Evolutionary conservation across 2,329 filamentous ascomycete species (phyloP), one percentile per base, ranked within the genome.

Genomic region (Didymella lethalis): DNA sequence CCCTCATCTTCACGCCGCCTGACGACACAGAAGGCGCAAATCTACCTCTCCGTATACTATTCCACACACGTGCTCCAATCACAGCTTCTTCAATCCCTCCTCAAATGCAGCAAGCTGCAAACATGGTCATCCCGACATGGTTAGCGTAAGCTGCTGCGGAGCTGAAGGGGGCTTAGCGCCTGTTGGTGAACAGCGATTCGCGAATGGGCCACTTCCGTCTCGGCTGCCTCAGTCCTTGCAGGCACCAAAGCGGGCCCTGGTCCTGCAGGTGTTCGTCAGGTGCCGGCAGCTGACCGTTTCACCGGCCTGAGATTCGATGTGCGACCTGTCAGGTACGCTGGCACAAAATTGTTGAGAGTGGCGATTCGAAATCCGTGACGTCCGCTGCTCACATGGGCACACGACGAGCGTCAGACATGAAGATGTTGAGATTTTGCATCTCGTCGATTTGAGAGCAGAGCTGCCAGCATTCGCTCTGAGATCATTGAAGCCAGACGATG

Each of bases 201-300:
- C 47, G 40, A 43, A 41, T n/a, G 18, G 16, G 4, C 34, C 25
- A 28, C 26, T 38, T 38, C 25, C 7, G 10, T 11, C 40, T 50
- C 16, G 31, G 31, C 46, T 55, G 34, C 31, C 25, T 32, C 23
- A 44, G 29, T 34, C 41, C 54, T 52, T 57, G 43, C 48, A 53
- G 43, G 18, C 38, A 48, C 14, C 11, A 20, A 46, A 59, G 56
- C 28, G 46, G 49, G 46, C 14, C 46, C 14, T 29, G 12, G 34
- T 31, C 47, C 47, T 49, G 41, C 48, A 51, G 36, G 40, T 28
- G n/a, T 40, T 48, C 32, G 46, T 59, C 56, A 54, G 45, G 56
- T 54, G 56, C 32, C 40, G 40, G 40, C 38, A 40, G 38, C 50
- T 59, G 50, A 54, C 56, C 40, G 55, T 44, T 49, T 49, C 49